Conservation (phyloP, 2,329 filamentous ascomycete species). For the Botryotinia convoluta region DNA sequence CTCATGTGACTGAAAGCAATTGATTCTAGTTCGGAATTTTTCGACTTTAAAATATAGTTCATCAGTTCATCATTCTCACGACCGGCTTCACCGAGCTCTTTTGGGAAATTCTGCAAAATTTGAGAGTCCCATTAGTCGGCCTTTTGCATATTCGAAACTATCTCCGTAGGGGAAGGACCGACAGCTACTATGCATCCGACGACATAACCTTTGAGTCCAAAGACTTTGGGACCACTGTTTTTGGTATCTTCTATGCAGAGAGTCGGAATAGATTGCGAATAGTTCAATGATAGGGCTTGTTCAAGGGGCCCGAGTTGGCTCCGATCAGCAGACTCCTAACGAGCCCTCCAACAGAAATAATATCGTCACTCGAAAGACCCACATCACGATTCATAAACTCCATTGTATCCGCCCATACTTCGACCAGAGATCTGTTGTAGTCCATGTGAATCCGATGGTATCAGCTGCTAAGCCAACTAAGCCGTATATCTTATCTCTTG, state of each 20-base stretch:
- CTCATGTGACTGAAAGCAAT: neutral
- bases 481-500: conserved; percentile 37
- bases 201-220: neutral
- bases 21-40: neutral
- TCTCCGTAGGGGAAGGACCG: neutral
- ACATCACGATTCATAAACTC: conserved; percentile 26
- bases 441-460: conserved; percentile 30
- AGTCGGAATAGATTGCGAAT: neutral
- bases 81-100: neutral
- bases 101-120: neutral
- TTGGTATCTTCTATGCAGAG: neutral
- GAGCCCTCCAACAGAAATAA: conserved; percentile 1
- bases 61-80: conserved; percentile 9
- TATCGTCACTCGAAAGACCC: neutral
- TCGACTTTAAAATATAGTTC: neutral
- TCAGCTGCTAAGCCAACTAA: conserved; percentile 35
- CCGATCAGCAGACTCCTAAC: conserved; percentile 5
- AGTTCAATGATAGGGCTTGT: neutral
- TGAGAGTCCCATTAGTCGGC: neutral
- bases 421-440: conserved; percentile 30
- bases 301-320: neutral
- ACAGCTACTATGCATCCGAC: conserved; percentile 8
- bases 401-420: conserved; percentile 37
- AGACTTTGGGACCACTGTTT: neutral
- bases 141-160: neutral